Percentiles rank a stretch among this genome's conserved stretches.
Evolutionary conservation across 2,329 filamentous ascomycete genomes (phyloP).

Genomic region (Cladosporium sphaerospermum): DNA sequence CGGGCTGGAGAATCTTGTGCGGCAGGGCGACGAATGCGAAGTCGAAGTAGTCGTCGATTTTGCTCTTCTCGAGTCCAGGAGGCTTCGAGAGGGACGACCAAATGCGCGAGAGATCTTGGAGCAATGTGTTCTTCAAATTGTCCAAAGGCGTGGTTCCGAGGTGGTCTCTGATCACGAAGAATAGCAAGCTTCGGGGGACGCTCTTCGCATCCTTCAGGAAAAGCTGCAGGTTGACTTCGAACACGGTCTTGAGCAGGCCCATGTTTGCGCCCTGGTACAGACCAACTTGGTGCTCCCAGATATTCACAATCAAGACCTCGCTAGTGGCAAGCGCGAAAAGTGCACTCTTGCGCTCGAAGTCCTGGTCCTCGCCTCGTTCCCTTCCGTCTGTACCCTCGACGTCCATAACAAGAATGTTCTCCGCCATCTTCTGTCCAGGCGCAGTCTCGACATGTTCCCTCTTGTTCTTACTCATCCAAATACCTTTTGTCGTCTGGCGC

Average conservation of each 20-base stretch:
- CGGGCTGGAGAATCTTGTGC: conserved; percentile 92
- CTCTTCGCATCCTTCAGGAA: conserved; percentile 95
- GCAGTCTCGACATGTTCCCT: conserved; percentile 43
- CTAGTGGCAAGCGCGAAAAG: conserved; percentile 95
- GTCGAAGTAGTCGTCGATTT: conserved; percentile 96
- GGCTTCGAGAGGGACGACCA: conserved; percentile 94
- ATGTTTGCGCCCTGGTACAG: conserved; percentile 98
- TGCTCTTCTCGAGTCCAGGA: conserved; percentile 75
- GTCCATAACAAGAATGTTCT: conserved; percentile 99
- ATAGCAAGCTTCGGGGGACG: conserved; percentile 82
- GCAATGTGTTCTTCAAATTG: conserved; percentile 82
- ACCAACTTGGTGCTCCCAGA: conserved; percentile 98
- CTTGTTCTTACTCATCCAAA: conserved; percentile 99
- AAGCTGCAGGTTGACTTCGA: conserved; percentile 94
- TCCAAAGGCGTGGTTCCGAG: conserved; percentile 83
- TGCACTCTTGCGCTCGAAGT: conserved; percentile 97
- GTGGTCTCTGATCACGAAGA: conserved; percentile 98
- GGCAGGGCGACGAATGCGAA: conserved; percentile 94
- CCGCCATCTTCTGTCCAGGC: conserved; percentile 64
- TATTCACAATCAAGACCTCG: conserved; percentile 96
- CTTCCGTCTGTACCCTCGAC: conserved; percentile 96
- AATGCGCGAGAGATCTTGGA: conserved; percentile 85
- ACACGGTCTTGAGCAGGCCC: conserved; percentile 96
- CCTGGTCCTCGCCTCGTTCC: conserved; percentile 94
- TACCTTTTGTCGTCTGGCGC: conserved; percentile 96